Base-by-base conservation (phyloP, 192 early-diverging fungal genomes). In the Backusella circina region DNA sequence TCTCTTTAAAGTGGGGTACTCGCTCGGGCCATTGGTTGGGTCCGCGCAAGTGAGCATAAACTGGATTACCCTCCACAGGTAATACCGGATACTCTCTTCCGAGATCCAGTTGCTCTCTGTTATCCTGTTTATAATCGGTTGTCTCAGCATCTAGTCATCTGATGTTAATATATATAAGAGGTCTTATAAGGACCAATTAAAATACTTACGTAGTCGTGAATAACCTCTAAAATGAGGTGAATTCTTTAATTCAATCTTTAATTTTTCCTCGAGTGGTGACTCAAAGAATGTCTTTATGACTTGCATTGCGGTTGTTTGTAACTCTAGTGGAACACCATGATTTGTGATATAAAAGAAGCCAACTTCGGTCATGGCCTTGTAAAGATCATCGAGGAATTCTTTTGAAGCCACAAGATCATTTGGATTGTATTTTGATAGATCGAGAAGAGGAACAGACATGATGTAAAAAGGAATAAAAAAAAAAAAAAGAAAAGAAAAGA, bases 11-110 rank as follows among this genome's bases (percentile, higher is more conserved):
- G 0, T 66, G 50, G 9, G 89, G 86, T 13, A 90, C 28, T 28
- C 71, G 47, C 3, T 76, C 74, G 1, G 90, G 90, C 89, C 90
- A 91, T 80, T 86, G 86, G 31, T 90, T 90, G 28, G 90, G 89
- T 0, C 90, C 88, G 4, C 83, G 75, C 1, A 91, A 77, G 8
- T 83, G 82, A 26, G 84, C 76, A 72, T 90, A 80, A 21, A 80
- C 75, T 4, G 85, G 88, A 12, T 72, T 73, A 13, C 72, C 72
- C 10, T 72, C 44, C 73, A 83, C 18, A 36, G 44, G 74, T 21
- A 61, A 66, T 10, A 67, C 38, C 0, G 77, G 72, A 2, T 79
- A 64, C 38, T 91, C 89, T 44, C 82, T 82, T 70, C 83, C 88
- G 64, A 88, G 84, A 68, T 91, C 88, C 35, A 89, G 82, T 64